These are phyloP conservation scores for Rhytidhysteron rufulum DNA, from an alignment of 2,329 filamentous ascomycete genomes.

Conservation along the genomic window DNA sequence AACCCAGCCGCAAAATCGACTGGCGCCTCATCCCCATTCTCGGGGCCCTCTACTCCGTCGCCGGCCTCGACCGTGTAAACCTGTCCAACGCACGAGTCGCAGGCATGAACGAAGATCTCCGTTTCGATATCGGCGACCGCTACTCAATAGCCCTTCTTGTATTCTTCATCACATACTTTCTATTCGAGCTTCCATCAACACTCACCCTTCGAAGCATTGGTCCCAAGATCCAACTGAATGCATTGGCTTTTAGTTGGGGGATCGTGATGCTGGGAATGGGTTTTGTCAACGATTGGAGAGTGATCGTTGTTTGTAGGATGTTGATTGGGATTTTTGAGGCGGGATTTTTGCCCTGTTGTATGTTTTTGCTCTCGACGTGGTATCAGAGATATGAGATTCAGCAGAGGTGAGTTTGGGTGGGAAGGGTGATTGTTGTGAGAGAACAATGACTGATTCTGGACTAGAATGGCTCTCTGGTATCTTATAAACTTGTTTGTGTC, in stretches of 20 bases:
- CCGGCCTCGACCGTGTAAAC: slow-evolving; percentile 38
- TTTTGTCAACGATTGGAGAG: slow-evolving; percentile 27
- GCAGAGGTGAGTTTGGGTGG: slow-evolving; percentile 3
- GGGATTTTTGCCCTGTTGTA: slow-evolving; percentile 31
- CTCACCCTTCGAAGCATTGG: slow-evolving; percentile 2
- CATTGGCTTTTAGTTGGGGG: slow-evolving; percentile 21
- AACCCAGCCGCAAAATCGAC: slow-evolving; percentile 23
- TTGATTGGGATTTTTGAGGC: slow-evolving; percentile 24
- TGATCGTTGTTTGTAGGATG: slow-evolving; percentile 28
- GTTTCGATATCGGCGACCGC: slow-evolving; percentile 17
- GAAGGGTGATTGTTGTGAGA: background rate
- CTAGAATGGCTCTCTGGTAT: slow-evolving; percentile 14
- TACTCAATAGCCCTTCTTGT: slow-evolving; percentile 25
- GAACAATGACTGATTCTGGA: slow-evolving; percentile 6
- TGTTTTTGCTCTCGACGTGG: slow-evolving; percentile 34
- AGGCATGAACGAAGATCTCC: slow-evolving; percentile 23
- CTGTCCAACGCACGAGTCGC: slow-evolving; percentile 29
- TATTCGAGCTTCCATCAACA: slow-evolving; percentile 13
- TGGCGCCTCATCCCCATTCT: slow-evolving; percentile 38
- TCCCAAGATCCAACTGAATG: slow-evolving; percentile 22
- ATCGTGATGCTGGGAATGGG: slow-evolving; percentile 26
- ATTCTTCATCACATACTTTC: slow-evolving; percentile 22
- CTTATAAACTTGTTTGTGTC: slow-evolving; percentile 16
- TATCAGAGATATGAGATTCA: slow-evolving; percentile 36
- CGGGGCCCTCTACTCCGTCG: slow-evolving; percentile 37